A percentile compares a stretch with the other conserved stretches of the same genome.
Evolutionary conservation across 768 basidiomycete genomes (phyloP).

Genomic region (Lepiota venenata): DNA sequence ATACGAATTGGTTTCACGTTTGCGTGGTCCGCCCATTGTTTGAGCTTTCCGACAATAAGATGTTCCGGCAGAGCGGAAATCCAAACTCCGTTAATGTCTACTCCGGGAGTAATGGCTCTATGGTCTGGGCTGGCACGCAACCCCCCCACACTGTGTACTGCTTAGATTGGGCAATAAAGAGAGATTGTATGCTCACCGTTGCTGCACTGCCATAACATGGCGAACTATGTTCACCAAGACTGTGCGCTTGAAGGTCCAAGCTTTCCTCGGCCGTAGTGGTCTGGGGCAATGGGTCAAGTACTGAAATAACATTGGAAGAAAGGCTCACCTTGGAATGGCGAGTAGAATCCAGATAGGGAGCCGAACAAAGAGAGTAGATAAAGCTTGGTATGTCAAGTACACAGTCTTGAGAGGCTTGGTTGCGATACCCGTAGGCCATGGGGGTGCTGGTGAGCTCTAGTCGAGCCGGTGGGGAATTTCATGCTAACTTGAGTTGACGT

Average conservation of each 20-base stretch:
- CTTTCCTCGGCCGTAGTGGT: conserved; percentile 38
- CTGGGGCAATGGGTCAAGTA: conserved; percentile 18
- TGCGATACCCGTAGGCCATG: conserved; percentile 30
- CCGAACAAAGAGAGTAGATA: conserved; percentile 37
- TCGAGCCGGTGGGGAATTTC: not conserved
- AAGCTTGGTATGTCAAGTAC: conserved; percentile 41
- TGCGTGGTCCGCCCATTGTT: conserved; percentile 35
- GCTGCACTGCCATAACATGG: conserved; percentile 19
- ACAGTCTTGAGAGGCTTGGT: conserved; percentile 49
- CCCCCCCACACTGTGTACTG: conserved; percentile 18
- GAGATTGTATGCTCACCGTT: conserved; percentile 22
- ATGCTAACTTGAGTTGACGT: not conserved
- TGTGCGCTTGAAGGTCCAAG: conserved; percentile 42
- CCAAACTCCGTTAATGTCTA: conserved; percentile 47
- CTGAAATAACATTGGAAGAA: not conserved
- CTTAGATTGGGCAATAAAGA: not conserved
- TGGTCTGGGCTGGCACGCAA: conserved; percentile 31
- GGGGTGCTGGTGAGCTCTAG: not conserved
- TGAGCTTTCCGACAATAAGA: conserved; percentile 41
- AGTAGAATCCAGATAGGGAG: conserved; percentile 46
- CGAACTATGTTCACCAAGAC: conserved; percentile 34
- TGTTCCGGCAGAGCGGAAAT: conserved; percentile 35
- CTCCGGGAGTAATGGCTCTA: conserved; percentile 35
- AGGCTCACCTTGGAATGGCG: conserved; percentile 31
- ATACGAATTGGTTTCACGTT: conserved; percentile 38